A percentile compares a stretch with the other conserved stretches of the same genome.
These are phyloP conservation scores for Aureoboletus auriporus DNA, from an alignment of 768 basidiomycete species.

Conservation along the genomic window DNA sequence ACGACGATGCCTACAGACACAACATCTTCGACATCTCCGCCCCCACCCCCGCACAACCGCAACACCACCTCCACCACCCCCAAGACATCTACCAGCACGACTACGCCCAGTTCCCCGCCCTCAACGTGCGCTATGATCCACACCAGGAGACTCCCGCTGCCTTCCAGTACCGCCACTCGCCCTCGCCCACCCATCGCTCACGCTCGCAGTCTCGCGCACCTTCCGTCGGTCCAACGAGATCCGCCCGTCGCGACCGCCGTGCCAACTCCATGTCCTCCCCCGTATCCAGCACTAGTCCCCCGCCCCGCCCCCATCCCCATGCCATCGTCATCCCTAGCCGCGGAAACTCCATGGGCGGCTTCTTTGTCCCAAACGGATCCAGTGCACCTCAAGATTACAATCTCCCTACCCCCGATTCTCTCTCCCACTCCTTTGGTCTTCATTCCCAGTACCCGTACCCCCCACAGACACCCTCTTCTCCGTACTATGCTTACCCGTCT, in stretches of 20 bases:
- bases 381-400: conserved; percentile 36
- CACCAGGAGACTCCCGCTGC: conserved; percentile 32
- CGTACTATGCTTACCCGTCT: conserved; percentile 25
- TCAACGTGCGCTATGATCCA: conserved; percentile 48
- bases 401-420: conserved; percentile 40
- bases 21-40: conserved; percentile 64
- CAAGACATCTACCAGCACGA: conserved; percentile 27
- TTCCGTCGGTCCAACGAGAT: conserved; percentile 50
- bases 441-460: conserved; percentile 21
- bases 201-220: conserved; percentile 38
- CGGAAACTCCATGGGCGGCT: conserved; percentile 27
- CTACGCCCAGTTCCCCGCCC: conserved; percentile 45
- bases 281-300: conserved; percentile 49
- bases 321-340: conserved; percentile 67
- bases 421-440: conserved; percentile 30
- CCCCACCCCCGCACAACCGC: conserved; percentile 24
- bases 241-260: conserved; percentile 46
- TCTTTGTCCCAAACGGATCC: conserved; percentile 27
- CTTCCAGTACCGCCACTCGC: conserved; percentile 24
- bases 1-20: conserved; percentile 45
- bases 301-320: conserved; percentile 47
- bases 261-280: conserved; percentile 58
- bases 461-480: conserved; percentile 27
- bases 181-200: conserved; percentile 38
- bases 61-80: too few species aligned